A percentile compares a stretch with the other conserved stretches of the same genome.
phyloP scores from a whole-genome alignment of 2,329 filamentous ascomycete species.

The Helotiales sp. region DNA sequence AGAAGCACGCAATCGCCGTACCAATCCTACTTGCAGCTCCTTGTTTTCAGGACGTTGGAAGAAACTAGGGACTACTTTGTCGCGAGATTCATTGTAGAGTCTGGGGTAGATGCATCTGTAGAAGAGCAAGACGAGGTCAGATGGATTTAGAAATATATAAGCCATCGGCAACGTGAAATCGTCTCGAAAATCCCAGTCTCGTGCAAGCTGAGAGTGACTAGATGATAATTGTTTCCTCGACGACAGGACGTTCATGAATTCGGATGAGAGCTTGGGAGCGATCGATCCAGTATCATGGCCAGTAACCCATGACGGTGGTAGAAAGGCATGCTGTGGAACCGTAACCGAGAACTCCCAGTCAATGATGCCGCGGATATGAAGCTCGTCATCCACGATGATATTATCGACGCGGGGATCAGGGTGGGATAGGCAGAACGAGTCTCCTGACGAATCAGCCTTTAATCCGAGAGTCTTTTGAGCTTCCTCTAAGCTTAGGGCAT shows the following conservation, averaged over 20 bases:
- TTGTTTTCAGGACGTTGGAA: neutral
- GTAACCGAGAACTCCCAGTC: neutral
- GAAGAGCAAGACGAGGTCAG: neutral
- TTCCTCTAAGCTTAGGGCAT: slow-evolving; percentile 2
- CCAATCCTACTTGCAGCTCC: neutral
- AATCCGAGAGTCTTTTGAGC: neutral
- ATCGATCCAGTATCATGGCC: neutral
- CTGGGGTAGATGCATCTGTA: neutral
- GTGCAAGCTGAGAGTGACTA: neutral
- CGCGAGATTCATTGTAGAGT: neutral
- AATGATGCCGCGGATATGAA: slow-evolving; percentile 6
- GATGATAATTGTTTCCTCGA: neutral
- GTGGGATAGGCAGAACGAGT: neutral
- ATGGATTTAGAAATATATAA: neutral
- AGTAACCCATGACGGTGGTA: neutral
- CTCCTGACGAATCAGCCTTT: slow-evolving; percentile 1
- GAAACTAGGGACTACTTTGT: neutral
- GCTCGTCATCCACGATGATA: slow-evolving; percentile 1
- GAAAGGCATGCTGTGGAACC: neutral
- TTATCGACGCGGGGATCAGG: neutral
- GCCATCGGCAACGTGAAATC: neutral
- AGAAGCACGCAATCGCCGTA: neutral
- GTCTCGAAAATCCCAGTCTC: slow-evolving; percentile 3
- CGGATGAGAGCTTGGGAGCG: neutral
- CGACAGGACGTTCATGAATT: slow-evolving; percentile 1